Evolutionary conservation across 495 filamentous ascomycete genomes (phyloP).

Genomic region (Daldinia caldariorum): DNA sequence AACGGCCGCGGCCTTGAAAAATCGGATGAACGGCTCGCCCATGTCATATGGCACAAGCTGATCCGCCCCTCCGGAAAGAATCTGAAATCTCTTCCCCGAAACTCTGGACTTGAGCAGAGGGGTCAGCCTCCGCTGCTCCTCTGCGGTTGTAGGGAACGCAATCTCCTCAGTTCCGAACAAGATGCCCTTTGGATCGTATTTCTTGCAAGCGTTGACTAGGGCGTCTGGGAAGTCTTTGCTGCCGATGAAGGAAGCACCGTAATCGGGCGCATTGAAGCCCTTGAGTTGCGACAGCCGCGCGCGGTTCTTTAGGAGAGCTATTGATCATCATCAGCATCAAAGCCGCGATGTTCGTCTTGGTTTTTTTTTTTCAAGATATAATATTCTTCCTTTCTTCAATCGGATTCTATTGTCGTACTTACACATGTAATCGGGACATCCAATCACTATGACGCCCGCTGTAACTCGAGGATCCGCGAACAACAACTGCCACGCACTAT

Average conservation of each 20-base stretch:
- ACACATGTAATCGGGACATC: slow-evolving; percentile 86
- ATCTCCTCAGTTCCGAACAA: slow-evolving; percentile 61
- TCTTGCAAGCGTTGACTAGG: slow-evolving; percentile 68
- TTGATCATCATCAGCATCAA: background rate
- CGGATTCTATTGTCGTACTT: slow-evolving; percentile 35
- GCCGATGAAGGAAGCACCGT: slow-evolving; percentile 73
- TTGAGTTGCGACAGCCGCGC: slow-evolving; percentile 75
- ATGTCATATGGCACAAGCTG: slow-evolving; percentile 84
- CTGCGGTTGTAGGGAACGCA: background rate
- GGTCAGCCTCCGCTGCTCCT: slow-evolving; percentile 53
- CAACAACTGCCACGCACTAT: slow-evolving; percentile 84
- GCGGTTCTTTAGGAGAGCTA: slow-evolving; percentile 77
- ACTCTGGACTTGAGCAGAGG: slow-evolving; percentile 63
- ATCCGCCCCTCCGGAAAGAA: slow-evolving; percentile 79
- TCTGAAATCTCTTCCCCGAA: slow-evolving; percentile 77
- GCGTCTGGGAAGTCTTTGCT: slow-evolving; percentile 77
- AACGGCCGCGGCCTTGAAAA: slow-evolving; percentile 69
- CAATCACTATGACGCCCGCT: slow-evolving; percentile 81
- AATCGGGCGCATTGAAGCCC: slow-evolving; percentile 61
- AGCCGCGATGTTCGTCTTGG: background rate
- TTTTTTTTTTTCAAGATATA: no score
- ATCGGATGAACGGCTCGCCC: slow-evolving; percentile 72
- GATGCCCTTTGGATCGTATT: slow-evolving; percentile 74
- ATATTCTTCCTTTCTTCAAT: background rate
- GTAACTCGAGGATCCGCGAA: slow-evolving; percentile 80